A percentile compares a stretch with the other conserved stretches of the same genome.
Evolutionary conservation across 495 filamentous ascomycete genomes (phyloP).

Genomic region (Extremus antarcticus): DNA sequence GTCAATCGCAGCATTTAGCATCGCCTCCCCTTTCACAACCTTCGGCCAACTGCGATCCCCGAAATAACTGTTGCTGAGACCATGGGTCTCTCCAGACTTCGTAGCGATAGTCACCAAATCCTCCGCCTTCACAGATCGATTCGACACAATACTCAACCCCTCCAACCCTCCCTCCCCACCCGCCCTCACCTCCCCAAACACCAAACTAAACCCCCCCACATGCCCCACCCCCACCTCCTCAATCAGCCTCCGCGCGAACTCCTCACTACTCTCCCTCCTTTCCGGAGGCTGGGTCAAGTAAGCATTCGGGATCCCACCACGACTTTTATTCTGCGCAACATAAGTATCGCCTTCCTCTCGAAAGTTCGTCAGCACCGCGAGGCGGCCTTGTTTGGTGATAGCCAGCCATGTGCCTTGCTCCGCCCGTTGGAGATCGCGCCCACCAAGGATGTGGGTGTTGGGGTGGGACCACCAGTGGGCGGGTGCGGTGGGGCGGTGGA

Average conservation of each 20-base stretch:
- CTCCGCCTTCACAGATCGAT: slow-evolving; percentile 49
- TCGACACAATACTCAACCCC: slow-evolving; percentile 71
- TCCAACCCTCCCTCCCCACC: slow-evolving; percentile 23
- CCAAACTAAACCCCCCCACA: slow-evolving; percentile 86
- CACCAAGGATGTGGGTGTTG: slow-evolving; percentile 50
- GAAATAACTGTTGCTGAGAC: slow-evolving; percentile 77
- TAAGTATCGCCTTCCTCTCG: slow-evolving; percentile 60
- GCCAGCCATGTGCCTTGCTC: slow-evolving; percentile 88
- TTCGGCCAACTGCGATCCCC: slow-evolving; percentile 73
- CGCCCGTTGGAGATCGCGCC: slow-evolving; percentile 54
- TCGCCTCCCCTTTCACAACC: slow-evolving; percentile 48
- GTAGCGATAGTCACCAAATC: slow-evolving; percentile 6
- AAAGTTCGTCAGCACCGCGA: slow-evolving; percentile 92
- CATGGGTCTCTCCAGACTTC: slow-evolving; percentile 53
- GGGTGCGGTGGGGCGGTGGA: slow-evolving; percentile 72
- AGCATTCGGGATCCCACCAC: slow-evolving; percentile 77
- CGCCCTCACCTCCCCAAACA: slow-evolving; percentile 66
- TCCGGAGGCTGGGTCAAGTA: slow-evolving; percentile 51
- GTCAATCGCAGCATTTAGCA: slow-evolving; percentile 39
- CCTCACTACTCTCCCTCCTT: slow-evolving; percentile 35
- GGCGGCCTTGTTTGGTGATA: slow-evolving; percentile 68
- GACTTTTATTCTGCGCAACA: slow-evolving; percentile 50
- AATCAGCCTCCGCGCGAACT: slow-evolving; percentile 62
- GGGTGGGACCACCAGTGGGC: slow-evolving; percentile 73
- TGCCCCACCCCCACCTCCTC: slow-evolving; percentile 53